Conservation (phyloP, 306 rosid species). For the Cicer chorassanicum region DNA sequence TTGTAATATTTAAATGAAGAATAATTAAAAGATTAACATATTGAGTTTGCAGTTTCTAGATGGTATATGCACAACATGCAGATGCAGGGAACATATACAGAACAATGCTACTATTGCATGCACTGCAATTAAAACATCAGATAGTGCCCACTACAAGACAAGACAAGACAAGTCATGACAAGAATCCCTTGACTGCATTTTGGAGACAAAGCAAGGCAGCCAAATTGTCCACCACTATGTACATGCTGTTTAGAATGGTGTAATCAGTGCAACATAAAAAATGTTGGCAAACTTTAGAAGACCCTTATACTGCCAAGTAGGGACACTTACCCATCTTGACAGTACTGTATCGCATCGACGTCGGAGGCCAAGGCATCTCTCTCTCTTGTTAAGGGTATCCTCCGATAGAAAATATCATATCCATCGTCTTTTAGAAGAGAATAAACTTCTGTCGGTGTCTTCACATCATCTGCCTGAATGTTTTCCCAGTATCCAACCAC, state of each 20-base stretch:
- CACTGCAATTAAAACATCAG: slow-evolving; percentile 14
- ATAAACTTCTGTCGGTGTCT: slow-evolving; percentile 86
- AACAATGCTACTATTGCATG: slow-evolving; percentile 31
- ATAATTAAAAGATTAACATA: slow-evolving; percentile 30
- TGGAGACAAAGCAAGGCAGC: slow-evolving; percentile 18
- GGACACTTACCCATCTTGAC: slow-evolving; percentile 70
- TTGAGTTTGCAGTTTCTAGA: slow-evolving; percentile 19
- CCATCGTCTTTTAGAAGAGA: slow-evolving; percentile 68
- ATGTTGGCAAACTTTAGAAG: slow-evolving; percentile 15
- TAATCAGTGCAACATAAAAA: slow-evolving; percentile 21
- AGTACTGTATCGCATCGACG: slow-evolving; percentile 78
- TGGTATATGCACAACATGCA: slow-evolving; percentile 6
- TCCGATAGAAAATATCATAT: slow-evolving; percentile 63
- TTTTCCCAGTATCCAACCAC: slow-evolving; percentile 89
- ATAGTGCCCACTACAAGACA: slow-evolving; percentile 5
- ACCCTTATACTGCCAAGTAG: neutral
- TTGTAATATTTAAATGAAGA: slow-evolving; percentile 18
- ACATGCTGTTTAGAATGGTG: neutral
- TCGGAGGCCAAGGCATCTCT: slow-evolving; percentile 83
- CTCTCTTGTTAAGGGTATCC: slow-evolving; percentile 84
- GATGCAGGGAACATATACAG: slow-evolving; percentile 13
- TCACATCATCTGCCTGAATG: slow-evolving; percentile 73
- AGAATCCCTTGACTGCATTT: slow-evolving; percentile 5
- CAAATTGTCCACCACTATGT: slow-evolving; percentile 7
- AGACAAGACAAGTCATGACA: slow-evolving; percentile 16